Evolutionary conservation across 306 rosid genomes (phyloP), one percentile per base, ranked within the genome.

Genomic region (Rosa multiflora): DNA sequence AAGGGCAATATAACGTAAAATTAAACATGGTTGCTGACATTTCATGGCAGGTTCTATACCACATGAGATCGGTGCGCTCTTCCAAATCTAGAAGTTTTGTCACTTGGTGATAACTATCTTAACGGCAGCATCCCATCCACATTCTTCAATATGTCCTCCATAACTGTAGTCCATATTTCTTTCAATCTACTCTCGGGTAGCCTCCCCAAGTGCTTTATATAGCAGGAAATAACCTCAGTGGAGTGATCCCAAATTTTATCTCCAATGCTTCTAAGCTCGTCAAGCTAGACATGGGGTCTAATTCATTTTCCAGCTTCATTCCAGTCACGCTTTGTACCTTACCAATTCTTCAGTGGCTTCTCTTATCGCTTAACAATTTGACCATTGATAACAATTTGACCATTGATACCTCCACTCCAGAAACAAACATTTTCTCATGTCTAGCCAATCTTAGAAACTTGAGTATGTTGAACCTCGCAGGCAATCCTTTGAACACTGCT

Each of bases 141-240:
- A 75, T 35, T 83, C 73, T 83, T 83, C 70, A 82, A 83, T 15
- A 42, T 74, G 17, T 78, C 85, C 20, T 67, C 39, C 8, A 0
- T 82, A 1, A 7, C 0, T 2, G 2, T 0, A 0, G 13, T 67
- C n/a, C 0, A 40, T 66, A 0, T 0, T 6, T n/a, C 32, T 20
- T 0, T 1, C 0, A 82, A 82, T 68, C 39, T 55, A 10, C 47
- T 78, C 12, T 73, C 67, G 1, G 82, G 85, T 21, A 74, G 61
- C 21, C 78, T 82, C 32, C 79, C 82, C 5, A 2, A 12, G 1
- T 8, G 1, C 32, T 82, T 40, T 1, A 7, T 2, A 3, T 59
- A 11, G 63, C 14, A 18, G 15, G 0, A 48, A 74, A 58, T 10
- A 1, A 59, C 3, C 49, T 81, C 44, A 10, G 66, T 21, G 80